Base-by-base conservation (phyloP, 129 eudicot species). In the Artemisia argyi region DNA sequence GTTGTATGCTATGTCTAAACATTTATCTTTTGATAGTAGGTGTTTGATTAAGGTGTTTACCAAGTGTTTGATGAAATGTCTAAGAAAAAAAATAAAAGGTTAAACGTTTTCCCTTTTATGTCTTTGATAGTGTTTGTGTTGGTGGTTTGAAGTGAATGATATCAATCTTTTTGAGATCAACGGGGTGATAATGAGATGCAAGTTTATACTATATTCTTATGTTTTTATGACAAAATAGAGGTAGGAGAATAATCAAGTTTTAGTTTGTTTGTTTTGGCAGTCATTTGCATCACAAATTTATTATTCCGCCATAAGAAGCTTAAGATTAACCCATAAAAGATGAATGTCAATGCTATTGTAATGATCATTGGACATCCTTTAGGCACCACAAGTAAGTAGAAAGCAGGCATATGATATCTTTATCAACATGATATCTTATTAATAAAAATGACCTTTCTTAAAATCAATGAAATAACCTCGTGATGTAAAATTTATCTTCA, bases 301-400 rank as follows among this genome's bases (percentile, higher is more conserved):
- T 67, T 90, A 6, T 90, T 90, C 72, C 86, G 99, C 80, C 89
- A 80, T 19, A 95, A 90, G 87, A 90, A 95, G 83, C 85, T 95
- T 19, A 90, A 80, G 61, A 83, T 90, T 28, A 91, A 95, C 47
- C 96, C 89, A 18, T 85, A 87, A 65, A 95, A 84, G 85, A 88
- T 95, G 67, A 90, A 95, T 80, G 97, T 94, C 12, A 90, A 90
- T 76, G 99, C 96, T 69, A 96, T 96, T 30, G 97, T 94, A 24
- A 88, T 90, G 91, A 94, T 93, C 19, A 76, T 95, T 51, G 99
- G 97, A 24, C 97, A 95, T 88, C 99, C 99, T 75, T 78, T 95
- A 77, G 99, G 97, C 46, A 92, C 91, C 79, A 90, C 97, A 81
- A 97, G 96, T 90, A 80, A 42, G 22, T 20, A 20, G 22, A 20